phyloP scores from a whole-genome alignment of 768 basidiomycete species.

The Pleurotus cornucopiae region DNA sequence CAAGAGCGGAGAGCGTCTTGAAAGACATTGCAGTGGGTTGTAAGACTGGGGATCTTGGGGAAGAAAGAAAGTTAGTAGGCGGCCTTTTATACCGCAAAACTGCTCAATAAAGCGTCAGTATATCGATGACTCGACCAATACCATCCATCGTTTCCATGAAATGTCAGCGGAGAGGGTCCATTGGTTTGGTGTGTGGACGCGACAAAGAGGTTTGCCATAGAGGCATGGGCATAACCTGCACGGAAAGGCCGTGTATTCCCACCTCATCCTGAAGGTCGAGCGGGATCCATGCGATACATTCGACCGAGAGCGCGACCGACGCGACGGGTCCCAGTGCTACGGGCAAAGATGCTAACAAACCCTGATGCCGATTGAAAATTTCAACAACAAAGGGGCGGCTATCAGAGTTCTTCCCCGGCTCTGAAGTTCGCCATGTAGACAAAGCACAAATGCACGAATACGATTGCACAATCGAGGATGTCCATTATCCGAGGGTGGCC shows the following conservation, averaged over 20 bases:
- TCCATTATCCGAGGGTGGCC: too few relatives aligned
- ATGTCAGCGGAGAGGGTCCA: not conserved
- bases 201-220: not conserved
- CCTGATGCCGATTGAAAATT: too few relatives aligned
- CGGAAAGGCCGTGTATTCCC: not conserved
- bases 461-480: too few relatives aligned
- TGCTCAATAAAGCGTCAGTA: too few relatives aligned
- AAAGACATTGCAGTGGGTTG: slow-evolving; percentile 2
- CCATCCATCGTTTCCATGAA: not conserved
- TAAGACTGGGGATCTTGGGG: not conserved
- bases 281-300: not conserved
- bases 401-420: too few relatives aligned
- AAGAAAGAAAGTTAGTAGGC: not conserved
- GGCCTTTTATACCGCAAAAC: slow-evolving; percentile 7
- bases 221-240: not conserved
- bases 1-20: not conserved
- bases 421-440: too few relatives aligned
- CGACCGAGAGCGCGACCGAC: not conserved
- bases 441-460: too few relatives aligned
- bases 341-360: not conserved
- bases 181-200: slow-evolving; percentile 8
- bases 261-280: not conserved
- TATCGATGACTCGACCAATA: too few relatives aligned
- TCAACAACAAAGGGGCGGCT: too few relatives aligned
- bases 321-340: not conserved